Evolutionary conservation across 2,329 filamentous ascomycete species (phyloP).

Genomic region (Endothia cerciana): DNA sequence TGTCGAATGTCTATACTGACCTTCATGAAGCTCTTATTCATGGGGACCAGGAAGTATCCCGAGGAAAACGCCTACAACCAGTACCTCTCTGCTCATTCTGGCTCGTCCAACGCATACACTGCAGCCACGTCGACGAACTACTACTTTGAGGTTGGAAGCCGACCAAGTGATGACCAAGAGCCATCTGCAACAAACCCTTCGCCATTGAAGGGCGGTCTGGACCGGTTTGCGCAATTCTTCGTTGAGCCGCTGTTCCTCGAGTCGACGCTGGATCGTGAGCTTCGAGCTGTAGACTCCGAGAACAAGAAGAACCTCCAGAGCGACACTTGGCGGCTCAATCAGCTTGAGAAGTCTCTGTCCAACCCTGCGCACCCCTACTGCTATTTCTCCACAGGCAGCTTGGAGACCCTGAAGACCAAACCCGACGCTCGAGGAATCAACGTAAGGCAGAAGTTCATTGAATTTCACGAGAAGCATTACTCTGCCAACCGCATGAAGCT

Average conservation of each 20-base stretch:
- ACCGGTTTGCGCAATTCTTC: slow-evolving; percentile 94
- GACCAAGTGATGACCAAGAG: slow-evolving; percentile 65
- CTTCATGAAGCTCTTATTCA: slow-evolving; percentile 73
- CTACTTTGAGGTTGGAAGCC: slow-evolving; percentile 92
- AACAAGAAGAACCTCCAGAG: slow-evolving; percentile 98
- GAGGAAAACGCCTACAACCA: slow-evolving; percentile 94
- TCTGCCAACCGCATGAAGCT: slow-evolving; percentile 95
- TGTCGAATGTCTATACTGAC: slow-evolving; percentile 15
- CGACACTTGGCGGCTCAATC: slow-evolving; percentile 84
- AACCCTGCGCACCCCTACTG: slow-evolving; percentile 87
- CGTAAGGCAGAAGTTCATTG: slow-evolving; percentile 88
- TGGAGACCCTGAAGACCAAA: slow-evolving; percentile 81
- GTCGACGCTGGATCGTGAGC: slow-evolving; percentile 82
- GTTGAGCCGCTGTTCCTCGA: slow-evolving; percentile 84
- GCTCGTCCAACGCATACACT: slow-evolving; percentile 94
- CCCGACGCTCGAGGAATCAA: slow-evolving; percentile 81
- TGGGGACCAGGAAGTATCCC: slow-evolving; percentile 98
- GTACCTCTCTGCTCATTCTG: slow-evolving; percentile 88
- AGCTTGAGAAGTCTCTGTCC: slow-evolving; percentile 85
- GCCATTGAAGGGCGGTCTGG: slow-evolving; percentile 76
- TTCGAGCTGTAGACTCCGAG: slow-evolving; percentile 89
- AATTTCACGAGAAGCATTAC: slow-evolving; percentile 87
- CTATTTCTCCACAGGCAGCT: slow-evolving; percentile 89
- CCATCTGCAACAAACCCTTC: slow-evolving; percentile 60
- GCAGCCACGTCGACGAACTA: slow-evolving; percentile 94